Conservation (phyloP, 1,139 yeast species). For the Maudiozyma humilis region DNA sequence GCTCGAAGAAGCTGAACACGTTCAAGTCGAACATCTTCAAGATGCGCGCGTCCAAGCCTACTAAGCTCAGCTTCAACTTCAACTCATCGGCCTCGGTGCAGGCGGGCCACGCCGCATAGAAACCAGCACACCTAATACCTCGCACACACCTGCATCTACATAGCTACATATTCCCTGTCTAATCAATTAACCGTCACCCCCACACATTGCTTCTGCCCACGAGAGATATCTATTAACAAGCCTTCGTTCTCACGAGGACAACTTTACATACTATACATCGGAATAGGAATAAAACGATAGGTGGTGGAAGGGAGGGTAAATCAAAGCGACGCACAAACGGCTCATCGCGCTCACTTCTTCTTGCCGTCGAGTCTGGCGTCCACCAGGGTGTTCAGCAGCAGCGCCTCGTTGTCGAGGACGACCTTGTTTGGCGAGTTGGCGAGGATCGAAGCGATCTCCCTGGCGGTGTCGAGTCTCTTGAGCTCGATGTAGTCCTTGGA, state of each 20-base stretch:
- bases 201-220: not conserved
- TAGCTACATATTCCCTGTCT: not conserved
- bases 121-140: too few relatives aligned
- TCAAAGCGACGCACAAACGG: not conserved
- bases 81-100: not conserved
- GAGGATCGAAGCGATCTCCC: constrained; percentile 84
- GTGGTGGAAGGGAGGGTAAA: not conserved
- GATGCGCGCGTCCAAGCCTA: constrained; percentile 21
- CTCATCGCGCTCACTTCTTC: constrained; percentile 4
- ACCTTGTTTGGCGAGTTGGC: constrained; percentile 86
- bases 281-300: too few relatives aligned
- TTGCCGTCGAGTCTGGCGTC: constrained; percentile 38
- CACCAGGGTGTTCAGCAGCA: constrained; percentile 77
- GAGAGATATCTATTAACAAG: not conserved
- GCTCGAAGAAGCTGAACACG: constrained; percentile 45
- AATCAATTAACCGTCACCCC: not conserved
- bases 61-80: constrained; percentile 19
- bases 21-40: constrained; percentile 33
- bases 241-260: not conserved
- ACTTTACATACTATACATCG: not conserved
- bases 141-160: too few relatives aligned
- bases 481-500: constrained; percentile 91
- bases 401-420: constrained; percentile 83
- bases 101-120: too few relatives aligned
- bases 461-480: constrained; percentile 93